phyloP scores from a whole-genome alignment of 1,139 yeast genomes.

The Yamadazyma taylorii region DNA sequence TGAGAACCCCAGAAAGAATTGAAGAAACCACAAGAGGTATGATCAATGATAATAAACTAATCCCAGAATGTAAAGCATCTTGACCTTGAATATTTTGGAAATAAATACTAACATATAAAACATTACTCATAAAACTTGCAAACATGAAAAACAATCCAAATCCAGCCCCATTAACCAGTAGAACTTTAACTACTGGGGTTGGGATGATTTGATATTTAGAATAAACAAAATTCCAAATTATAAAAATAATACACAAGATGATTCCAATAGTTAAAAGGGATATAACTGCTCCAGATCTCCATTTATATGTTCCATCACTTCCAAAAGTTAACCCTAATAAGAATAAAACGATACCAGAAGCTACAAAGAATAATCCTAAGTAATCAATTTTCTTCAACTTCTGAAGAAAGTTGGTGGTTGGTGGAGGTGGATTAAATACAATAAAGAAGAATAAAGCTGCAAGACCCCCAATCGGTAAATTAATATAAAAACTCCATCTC shows the following conservation, averaged over 20 bases:
- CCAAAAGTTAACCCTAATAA: slow-evolving; percentile 44
- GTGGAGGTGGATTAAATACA: slow-evolving; percentile 36
- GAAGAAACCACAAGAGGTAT: slow-evolving; percentile 36
- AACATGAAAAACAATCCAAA: slow-evolving; percentile 22
- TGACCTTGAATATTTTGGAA: slow-evolving; percentile 38
- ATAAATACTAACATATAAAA: slow-evolving; percentile 33
- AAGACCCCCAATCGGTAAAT: slow-evolving; percentile 39
- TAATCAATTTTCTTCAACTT: slow-evolving; percentile 48
- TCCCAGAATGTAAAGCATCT: slow-evolving; percentile 39
- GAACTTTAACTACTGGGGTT: slow-evolving; percentile 23
- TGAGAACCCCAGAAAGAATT: slow-evolving; percentile 27
- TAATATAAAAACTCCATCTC: slow-evolving; percentile 79
- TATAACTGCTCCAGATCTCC: slow-evolving; percentile 53
- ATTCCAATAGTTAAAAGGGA: slow-evolving; percentile 49
- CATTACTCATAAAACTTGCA: slow-evolving; percentile 26
- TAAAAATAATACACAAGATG: slow-evolving; percentile 17
- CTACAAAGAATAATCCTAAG: slow-evolving; percentile 46
- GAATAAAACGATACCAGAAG: slow-evolving; percentile 43
- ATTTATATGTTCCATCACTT: slow-evolving; percentile 43
- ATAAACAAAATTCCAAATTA: slow-evolving; percentile 27
- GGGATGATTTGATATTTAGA: slow-evolving; percentile 32
- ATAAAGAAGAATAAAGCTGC: slow-evolving; percentile 27
- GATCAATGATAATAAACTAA: slow-evolving; percentile 37
- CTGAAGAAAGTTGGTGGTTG: slow-evolving; percentile 22
- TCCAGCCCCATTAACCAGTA: slow-evolving; percentile 25